Base-by-base conservation (phyloP, 805 yeast species). In the Tetrapisispora iriomotensis region DNA sequence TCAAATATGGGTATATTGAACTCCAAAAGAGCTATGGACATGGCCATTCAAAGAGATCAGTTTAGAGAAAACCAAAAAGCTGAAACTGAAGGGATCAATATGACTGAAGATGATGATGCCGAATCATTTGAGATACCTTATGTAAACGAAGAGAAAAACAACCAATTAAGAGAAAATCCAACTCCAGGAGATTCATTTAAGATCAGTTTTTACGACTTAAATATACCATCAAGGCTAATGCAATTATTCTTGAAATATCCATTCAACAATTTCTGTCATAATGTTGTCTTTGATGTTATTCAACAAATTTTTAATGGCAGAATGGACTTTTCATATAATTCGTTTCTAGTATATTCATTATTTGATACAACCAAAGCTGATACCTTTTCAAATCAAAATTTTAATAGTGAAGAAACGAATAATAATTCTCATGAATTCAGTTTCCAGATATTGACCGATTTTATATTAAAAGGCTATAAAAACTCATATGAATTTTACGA, bases 231-330 rank as follows among this genome's bases (percentile, higher is more conserved):
- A 19, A 71, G 76, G 13, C 77, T 87, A 14, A 61, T 87, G 23
- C 60, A 70, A 19, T 76, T 82, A 72, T 84, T 90, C 53, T 80
- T 87, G 61, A 66, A 72, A 47, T 87, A 79, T 58, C 95, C 96
- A 6, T 90, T 97, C 96, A 90, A 90, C 60, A 90, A 90, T 54
- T 88, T 90, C 53, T 72, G 90, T 67, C 97, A 90, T 62, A 90
- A 90, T 53, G 97, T 90, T 43, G 95, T 90, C 6, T 90, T 88
- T 67, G 98, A 90, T 62, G 75, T 90, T 45, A 82, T 90, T 25
- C 98, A 90, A 62, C 98, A 90, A 58, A 78, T 90, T 14, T 74
- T 90, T 57, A 86, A 85, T 60, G 96, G 95, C 1, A 72, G 79
- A 29, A 72, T 80, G 68, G 87, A 83, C 46, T 74, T 80, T 44